Evolutionary conservation across 495 filamentous ascomycete genomes (phyloP).

Genomic region (Neurospora sp.): DNA sequence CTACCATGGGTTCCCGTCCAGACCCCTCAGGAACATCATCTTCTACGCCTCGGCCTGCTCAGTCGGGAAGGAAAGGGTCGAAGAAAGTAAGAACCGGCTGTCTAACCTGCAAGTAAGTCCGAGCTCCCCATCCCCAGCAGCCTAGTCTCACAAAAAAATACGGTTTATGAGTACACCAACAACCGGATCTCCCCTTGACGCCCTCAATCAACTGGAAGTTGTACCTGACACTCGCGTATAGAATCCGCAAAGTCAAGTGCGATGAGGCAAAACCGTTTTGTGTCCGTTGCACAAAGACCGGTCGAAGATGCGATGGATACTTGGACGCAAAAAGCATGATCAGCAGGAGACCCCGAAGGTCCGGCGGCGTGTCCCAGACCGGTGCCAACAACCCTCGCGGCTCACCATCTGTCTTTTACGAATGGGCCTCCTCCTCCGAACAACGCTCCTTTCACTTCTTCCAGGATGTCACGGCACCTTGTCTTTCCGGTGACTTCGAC

Average conservation of each 20-base stretch:
- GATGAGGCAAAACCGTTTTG: conserved; percentile 34
- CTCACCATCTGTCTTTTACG: conserved; percentile 11
- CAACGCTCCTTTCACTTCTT: conserved; percentile 43
- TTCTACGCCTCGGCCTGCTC: conserved; percentile 6
- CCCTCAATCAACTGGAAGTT: background rate
- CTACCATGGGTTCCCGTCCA: background rate
- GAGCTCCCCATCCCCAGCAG: background rate
- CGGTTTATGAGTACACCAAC: background rate
- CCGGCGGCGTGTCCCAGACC: conserved; percentile 1
- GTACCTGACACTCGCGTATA: background rate
- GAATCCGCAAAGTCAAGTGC: conserved; percentile 34
- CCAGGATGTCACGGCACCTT: conserved; percentile 36
- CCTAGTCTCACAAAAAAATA: background rate
- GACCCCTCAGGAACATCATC: conserved; percentile 2
- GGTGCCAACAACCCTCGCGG: conserved; percentile 6
- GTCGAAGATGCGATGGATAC: conserved; percentile 37
- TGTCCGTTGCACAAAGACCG: conserved; percentile 34
- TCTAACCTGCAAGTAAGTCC: conserved; percentile 29
- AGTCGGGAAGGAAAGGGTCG: conserved; percentile 23
- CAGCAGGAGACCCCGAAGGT: conserved; percentile 17
- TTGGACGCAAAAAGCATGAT: conserved; percentile 20
- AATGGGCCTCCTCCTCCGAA: conserved; percentile 25
- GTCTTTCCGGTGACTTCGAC: conserved; percentile 40
- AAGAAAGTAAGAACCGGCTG: conserved; percentile 28
- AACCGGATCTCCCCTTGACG: background rate